Base-by-base conservation (phyloP, 2,329 filamentous ascomycete genomes). In the Paramyrothecium sp. region DNA sequence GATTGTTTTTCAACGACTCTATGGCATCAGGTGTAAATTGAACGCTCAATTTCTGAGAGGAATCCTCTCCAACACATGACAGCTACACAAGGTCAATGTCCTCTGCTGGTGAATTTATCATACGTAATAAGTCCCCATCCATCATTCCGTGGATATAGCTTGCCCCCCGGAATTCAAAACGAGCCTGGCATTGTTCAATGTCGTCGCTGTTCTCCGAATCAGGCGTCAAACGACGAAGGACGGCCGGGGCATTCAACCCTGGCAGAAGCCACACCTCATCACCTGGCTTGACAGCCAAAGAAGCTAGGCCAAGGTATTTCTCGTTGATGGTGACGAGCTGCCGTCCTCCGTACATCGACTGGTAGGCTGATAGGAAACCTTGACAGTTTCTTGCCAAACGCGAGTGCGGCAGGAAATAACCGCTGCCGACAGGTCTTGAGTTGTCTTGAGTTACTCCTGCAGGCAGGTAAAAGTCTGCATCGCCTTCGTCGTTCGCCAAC, bases 181-280 rank as follows among this genome's bases (percentile, higher is more conserved):
- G 44, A 33, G 7, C 52, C 51, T 13, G 16, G 8, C 20, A 49
- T 47, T 50, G 17, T 17, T 19, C 23, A 44, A 20, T 22, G 26
- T 33, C 26, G 26, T 41, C 20, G 10, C 33, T 20, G 5, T 21
- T 26, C 38, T 21, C 20, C 8, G 19, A 20, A 10, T 38, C 44
- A 20, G 48, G 26, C 2, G 53, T 48, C n/a, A 26, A 52, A 11
- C 30, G 48, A 13, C 60, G 54, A n/a, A 66, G 51, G 7, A 67
- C 56, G 10, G 58, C 62, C 7, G 61, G 63, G 7, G 58, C 56
- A 13, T 58, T 59, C 53, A 67, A 41, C 20, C 65, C 64, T 11
- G 65, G 58, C 23, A 68, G 21, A 30, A 65, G 56, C 61, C 61
- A 62, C 20, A 67, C 60, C 60, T 70, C 65, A 58, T 69, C 61